Evolutionary conservation across 495 filamentous ascomycete genomes (phyloP).

Genomic region (Daldinia decipiens): DNA sequence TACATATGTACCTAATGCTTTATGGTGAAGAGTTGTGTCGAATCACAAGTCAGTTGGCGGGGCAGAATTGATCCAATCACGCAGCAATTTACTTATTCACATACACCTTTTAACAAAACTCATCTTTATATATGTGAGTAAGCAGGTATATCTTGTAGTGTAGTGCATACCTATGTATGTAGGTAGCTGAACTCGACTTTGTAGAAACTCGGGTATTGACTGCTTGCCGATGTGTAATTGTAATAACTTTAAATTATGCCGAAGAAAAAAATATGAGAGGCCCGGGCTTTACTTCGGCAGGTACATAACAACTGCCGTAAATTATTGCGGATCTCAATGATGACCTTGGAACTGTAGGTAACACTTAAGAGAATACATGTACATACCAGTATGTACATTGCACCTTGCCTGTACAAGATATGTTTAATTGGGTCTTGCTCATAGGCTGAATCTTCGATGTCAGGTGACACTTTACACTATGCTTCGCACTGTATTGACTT

Average conservation of each 20-base stretch:
- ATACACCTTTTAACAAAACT: neutral
- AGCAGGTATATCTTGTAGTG: neutral
- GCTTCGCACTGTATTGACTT: constrained; percentile 15
- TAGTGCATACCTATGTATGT: too few relatives aligned
- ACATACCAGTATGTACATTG: neutral
- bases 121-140: neutral
- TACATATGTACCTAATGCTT: too few relatives aligned
- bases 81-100: neutral
- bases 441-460: constrained; percentile 25
- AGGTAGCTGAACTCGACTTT: neutral
- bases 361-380: neutral
- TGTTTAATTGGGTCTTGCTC: constrained; percentile 18
- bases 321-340: constrained; percentile 7
- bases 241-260: neutral
- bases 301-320: neutral
- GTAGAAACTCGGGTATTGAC: neutral
- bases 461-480: constrained; percentile 5
- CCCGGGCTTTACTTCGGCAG: neutral
- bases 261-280: neutral
- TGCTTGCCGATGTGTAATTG: neutral
- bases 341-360: constrained; percentile 1
- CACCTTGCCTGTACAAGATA: constrained; percentile 6
- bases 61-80: constrained; percentile 19
- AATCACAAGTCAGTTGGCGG: constrained; percentile 39
- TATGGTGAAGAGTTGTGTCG: constrained; percentile 31